phyloP scores from a whole-genome alignment of 2,329 filamentous ascomycete genomes.

The Akanthomyces dipterigenus region DNA sequence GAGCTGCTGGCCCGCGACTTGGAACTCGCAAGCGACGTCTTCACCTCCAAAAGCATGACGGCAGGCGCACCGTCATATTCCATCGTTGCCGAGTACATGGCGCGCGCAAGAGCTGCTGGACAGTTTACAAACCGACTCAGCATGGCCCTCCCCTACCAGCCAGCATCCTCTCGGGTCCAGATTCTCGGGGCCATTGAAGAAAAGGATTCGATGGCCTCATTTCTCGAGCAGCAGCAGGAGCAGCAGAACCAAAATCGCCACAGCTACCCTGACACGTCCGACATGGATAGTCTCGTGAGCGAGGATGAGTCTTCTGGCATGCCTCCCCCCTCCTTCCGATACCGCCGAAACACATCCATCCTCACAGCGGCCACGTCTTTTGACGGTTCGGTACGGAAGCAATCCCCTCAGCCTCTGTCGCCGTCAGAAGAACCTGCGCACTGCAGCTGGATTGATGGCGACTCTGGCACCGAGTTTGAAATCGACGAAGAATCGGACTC shows the following conservation, averaged over 20 bases:
- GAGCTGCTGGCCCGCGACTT: conserved; percentile 51
- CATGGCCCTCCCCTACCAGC: conserved; percentile 22
- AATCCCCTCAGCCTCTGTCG: conserved; percentile 21
- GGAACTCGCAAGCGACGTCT: conserved; percentile 41
- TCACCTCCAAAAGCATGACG: conserved; percentile 45
- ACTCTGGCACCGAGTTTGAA: conserved; percentile 27
- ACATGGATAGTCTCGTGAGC: conserved; percentile 25
- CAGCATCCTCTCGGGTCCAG: conserved; percentile 23
- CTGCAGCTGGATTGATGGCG: conserved; percentile 32
- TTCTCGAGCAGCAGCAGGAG: conserved; percentile 22
- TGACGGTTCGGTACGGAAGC: conserved; percentile 22
- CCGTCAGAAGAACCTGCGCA: conserved; percentile 17
- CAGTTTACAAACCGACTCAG: conserved; percentile 17
- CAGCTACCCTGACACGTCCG: conserved; percentile 24
- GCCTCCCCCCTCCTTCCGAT: conserved; percentile 26
- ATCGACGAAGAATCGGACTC: conserved; percentile 13
- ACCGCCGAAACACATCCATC: conserved; percentile 27
- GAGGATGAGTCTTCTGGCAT: conserved; percentile 26
- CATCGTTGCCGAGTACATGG: conserved; percentile 26
- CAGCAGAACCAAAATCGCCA: neutral
- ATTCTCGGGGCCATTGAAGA: conserved; percentile 31
- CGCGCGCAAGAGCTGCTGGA: conserved; percentile 13
- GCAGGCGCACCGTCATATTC: conserved; percentile 38
- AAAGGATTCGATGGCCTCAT: conserved; percentile 28
- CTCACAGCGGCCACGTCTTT: conserved; percentile 31